phyloP scores from a whole-genome alignment of 202 grass and related monocot genomes.

The Tripidium arundinaceum region DNA sequence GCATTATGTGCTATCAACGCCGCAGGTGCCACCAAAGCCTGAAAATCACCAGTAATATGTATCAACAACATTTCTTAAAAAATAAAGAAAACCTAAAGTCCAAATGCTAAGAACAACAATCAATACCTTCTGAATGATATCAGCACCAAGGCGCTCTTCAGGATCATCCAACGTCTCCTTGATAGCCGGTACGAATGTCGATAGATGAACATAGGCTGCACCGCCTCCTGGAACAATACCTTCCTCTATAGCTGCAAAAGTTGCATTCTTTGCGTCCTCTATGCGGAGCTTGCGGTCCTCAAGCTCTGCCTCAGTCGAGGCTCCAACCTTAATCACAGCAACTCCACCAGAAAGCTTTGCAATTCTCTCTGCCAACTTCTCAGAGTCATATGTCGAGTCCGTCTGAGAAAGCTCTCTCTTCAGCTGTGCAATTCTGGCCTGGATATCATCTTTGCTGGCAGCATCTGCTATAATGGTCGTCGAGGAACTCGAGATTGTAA shows the following conservation, averaged over 20 bases:
- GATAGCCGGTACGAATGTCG: conserved; percentile 62
- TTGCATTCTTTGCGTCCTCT: conserved; percentile 97
- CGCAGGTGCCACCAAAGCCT: conserved; percentile 76
- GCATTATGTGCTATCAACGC: conserved; percentile 87
- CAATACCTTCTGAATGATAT: conserved; percentile 91
- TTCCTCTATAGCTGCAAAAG: conserved; percentile 95
- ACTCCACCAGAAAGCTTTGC: conserved; percentile 96
- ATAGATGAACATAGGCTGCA: conserved; percentile 87
- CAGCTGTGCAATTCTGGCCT: conserved; percentile 77
- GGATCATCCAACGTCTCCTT: conserved; percentile 85
- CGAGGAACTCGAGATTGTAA: conserved; percentile 60
- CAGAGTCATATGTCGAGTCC: conserved; percentile 79
- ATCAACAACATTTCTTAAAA: not conserved
- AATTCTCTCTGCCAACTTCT: conserved; percentile 94
- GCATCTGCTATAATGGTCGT: conserved; percentile 86
- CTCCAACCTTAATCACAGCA: conserved; percentile 93
- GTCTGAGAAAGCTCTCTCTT: conserved; percentile 94
- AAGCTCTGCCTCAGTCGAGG: conserved; percentile 86
- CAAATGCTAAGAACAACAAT: not conserved
- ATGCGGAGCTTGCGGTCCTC: conserved; percentile 95
- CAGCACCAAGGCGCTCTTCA: conserved; percentile 89
- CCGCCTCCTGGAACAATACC: conserved; percentile 93
- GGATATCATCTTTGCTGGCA: conserved; percentile 81
- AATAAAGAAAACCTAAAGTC: not conserved
- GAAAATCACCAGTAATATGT: not conserved